Conservation (phyloP, 2,329 filamentous ascomycete species). For the Parastagonospora avenae region DNA sequence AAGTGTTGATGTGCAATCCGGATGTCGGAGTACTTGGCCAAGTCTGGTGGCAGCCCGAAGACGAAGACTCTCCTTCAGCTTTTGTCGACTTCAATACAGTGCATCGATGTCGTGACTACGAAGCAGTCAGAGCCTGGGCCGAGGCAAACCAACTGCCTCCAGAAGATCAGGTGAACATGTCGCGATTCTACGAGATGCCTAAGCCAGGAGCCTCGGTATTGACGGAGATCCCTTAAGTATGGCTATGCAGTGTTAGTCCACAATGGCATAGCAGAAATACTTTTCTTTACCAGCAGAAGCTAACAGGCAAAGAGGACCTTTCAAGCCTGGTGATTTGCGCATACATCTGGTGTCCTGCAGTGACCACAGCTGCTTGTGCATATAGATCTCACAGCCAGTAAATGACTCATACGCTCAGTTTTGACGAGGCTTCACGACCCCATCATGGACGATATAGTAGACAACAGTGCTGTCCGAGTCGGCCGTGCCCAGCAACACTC, state of each 20-base stretch:
- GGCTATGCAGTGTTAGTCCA: constrained; percentile 14
- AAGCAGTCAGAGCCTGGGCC: constrained; percentile 60
- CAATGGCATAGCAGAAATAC: no score
- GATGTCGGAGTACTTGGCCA: constrained; percentile 67
- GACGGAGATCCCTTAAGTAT: constrained; percentile 32
- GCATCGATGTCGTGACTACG: constrained; percentile 64
- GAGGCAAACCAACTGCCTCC: constrained; percentile 57
- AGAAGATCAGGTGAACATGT: constrained; percentile 45
- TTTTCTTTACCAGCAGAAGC: no score
- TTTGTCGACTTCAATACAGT: constrained; percentile 68
- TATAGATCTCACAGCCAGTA: neutral
- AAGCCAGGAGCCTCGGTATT: constrained; percentile 37
- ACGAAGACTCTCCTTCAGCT: constrained; percentile 52
- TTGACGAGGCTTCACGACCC: constrained; percentile 84
- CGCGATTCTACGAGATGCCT: constrained; percentile 52
- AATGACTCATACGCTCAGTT: constrained; percentile 58
- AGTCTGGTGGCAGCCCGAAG: constrained; percentile 59
- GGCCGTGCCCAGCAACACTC: constrained; percentile 74
- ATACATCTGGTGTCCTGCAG: no score
- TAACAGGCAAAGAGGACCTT: no score
- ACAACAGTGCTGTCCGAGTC: constrained; percentile 83
- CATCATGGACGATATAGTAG: constrained; percentile 84
- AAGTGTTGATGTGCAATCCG: constrained; percentile 67
- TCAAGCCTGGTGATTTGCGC: no score
- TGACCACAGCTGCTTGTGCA: no score